Percentiles rank a stretch among this genome's conserved stretches.
Evolutionary conservation across 345 rosid genomes (phyloP).

Genomic region (Salix suchowensis): DNA sequence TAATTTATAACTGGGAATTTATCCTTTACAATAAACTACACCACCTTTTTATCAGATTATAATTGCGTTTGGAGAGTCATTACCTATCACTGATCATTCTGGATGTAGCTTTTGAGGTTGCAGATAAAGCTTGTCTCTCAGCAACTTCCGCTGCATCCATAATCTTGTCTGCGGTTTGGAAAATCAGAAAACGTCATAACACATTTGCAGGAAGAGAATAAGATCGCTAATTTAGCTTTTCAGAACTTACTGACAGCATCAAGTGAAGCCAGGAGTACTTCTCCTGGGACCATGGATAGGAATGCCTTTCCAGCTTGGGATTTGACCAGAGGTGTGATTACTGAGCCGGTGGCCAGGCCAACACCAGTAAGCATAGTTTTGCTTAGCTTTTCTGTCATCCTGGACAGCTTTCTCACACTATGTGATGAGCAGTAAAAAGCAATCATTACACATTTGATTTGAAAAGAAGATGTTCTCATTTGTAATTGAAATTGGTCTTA

Average conservation of each 20-base stretch:
- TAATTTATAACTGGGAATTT: too few species aligned
- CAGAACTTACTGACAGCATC: conserved; percentile 78
- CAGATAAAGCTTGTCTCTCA: conserved; percentile 70
- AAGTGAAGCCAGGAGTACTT: conserved; percentile 78
- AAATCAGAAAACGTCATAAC: neutral
- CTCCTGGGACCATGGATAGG: conserved; percentile 76
- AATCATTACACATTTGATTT: conserved; percentile 7
- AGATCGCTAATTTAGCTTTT: neutral
- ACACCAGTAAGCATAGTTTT: conserved; percentile 66
- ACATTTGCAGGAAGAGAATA: neutral
- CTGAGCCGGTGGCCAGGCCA: conserved; percentile 57
- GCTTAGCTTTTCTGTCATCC: conserved; percentile 79
- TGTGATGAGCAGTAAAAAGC: neutral
- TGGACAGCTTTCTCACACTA: conserved; percentile 72
- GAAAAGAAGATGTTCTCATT: neutral
- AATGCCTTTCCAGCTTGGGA: conserved; percentile 73
- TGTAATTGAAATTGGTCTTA: neutral
- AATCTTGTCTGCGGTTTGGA: conserved; percentile 44
- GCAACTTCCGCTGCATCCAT: conserved; percentile 89
- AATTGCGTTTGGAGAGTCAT: neutral
- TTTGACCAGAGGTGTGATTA: conserved; percentile 63
- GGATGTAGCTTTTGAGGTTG: conserved; percentile 67
- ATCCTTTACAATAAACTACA: neutral
- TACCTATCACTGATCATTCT: conserved; percentile 58
- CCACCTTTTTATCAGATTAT: too few species aligned